Evolutionary conservation across 1,284 basidiomycete genomes (phyloP), one percentile per base, ranked within the genome.

Genomic region (Boletus subluridellus): DNA sequence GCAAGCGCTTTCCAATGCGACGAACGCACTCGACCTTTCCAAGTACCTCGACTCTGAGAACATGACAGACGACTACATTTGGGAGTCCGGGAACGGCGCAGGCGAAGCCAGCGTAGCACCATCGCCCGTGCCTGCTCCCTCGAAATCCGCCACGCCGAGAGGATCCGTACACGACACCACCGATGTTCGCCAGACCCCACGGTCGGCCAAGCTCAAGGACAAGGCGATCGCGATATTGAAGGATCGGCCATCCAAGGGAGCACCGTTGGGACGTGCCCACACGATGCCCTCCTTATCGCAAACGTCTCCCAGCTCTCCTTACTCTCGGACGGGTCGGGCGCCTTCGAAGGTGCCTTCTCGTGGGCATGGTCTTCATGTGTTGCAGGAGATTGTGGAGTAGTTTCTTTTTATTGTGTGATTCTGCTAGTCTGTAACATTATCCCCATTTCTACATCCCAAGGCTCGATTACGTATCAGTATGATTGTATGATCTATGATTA

Each of bases 271-370:
- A 45, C 67, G 64, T 6, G 49, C 61, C 5, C 47, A 59, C 39
- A 60, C 68, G 5, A 56, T 69, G 60, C 69, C 67, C 1, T 0
- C 41, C 21, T 11, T 65, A n/a, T 32, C 37, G 5, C 24, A 8
- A 10, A 24, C 35, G 14, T 6, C 11, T 4, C 28, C 51, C 12
- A 35, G 5, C 17, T 28, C 48, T 39, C 9, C 10, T 46, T 10
- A 45, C 32, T 46, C 54, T 54, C 49, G 34, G 7, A 21, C 39
- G 4, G n/a, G 21, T 38, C 56, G 39, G 9, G 17, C 11, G 7
- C 24, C 56, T 34, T 55, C 55, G 4, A 51, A 34, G 37, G 28
- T n/a, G 7, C 30, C 7, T 41, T 26, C 48, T n/a, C 52, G 57
- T 34, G 38, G 45, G 6, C 12, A 12, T 26, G 49, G 38, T 30